Conservation (phyloP, 1,284 basidiomycete species). For the Pholiota adiposa region DNA sequence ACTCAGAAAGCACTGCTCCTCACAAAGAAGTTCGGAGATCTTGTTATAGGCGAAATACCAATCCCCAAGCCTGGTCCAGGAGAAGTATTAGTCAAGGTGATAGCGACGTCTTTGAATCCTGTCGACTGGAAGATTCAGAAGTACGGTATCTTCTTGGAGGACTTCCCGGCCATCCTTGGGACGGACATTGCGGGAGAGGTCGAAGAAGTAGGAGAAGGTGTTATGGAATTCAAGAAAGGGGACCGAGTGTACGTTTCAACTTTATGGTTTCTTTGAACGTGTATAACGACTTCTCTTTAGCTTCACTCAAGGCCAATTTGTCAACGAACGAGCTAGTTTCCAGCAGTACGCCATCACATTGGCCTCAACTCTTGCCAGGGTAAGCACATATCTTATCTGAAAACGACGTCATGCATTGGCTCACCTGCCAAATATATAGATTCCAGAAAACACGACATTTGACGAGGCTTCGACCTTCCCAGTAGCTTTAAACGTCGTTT, state of each 20-base stretch:
- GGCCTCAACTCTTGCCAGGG: slow-evolving; percentile 48
- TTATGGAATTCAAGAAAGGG: slow-evolving; percentile 24
- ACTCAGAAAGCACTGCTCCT: slow-evolving; percentile 27
- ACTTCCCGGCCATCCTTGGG: slow-evolving; percentile 50
- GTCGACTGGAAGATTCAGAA: slow-evolving; percentile 46
- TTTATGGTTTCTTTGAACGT: not conserved
- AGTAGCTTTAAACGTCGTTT: slow-evolving; percentile 37
- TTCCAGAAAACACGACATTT: slow-evolving; percentile 42
- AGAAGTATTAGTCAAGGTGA: slow-evolving; percentile 42
- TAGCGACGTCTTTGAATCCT: slow-evolving; percentile 43
- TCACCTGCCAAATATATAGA: too few species aligned
- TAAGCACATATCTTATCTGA: slow-evolving; percentile 18
- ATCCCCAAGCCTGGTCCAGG: not conserved
- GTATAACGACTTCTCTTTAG: slow-evolving; percentile 28
- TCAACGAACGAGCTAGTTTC: slow-evolving; percentile 44
- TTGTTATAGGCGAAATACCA: slow-evolving; percentile 12
- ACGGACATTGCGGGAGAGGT: slow-evolving; percentile 31
- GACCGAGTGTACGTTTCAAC: slow-evolving; percentile 29
- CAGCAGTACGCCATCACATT: slow-evolving; percentile 51
- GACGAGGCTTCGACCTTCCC: slow-evolving; percentile 43
- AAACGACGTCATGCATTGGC: not conserved
- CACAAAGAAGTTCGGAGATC: slow-evolving; percentile 17
- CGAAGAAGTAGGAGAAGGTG: slow-evolving; percentile 29
- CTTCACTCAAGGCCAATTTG: slow-evolving; percentile 42
- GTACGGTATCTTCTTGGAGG: slow-evolving; percentile 18